Evolutionary conservation across 2,329 filamentous ascomycete genomes (phyloP).

Genomic region (Furcasterigmium furcatum): DNA sequence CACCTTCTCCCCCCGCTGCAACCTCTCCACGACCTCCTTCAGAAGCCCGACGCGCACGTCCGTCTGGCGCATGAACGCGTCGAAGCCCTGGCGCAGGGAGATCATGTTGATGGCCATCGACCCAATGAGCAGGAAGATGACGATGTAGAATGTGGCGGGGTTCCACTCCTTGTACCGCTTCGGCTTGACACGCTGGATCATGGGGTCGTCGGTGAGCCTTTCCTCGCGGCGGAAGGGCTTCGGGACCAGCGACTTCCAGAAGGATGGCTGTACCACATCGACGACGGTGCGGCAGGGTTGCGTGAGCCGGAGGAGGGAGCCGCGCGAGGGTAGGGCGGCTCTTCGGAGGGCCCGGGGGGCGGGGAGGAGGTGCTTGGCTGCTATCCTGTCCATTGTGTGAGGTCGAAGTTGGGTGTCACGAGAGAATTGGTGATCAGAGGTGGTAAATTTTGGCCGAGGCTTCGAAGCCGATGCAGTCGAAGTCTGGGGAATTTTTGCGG

Average conservation of each 20-base stretch:
- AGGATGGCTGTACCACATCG: constrained; percentile 48
- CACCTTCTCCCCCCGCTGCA: constrained; percentile 71
- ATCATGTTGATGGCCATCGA: constrained; percentile 96
- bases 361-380: too few relatives aligned
- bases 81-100: constrained; percentile 70
- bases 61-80: constrained; percentile 69
- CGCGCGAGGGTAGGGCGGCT: too few relatives aligned
- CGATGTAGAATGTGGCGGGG: constrained; percentile 77
- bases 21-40: constrained; percentile 68
- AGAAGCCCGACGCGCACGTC: constrained; percentile 76
- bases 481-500: too few relatives aligned
- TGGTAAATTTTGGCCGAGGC: too few relatives aligned
- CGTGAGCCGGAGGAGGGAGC: too few relatives aligned
- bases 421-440: too few relatives aligned
- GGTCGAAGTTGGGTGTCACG: too few relatives aligned
- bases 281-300: too few relatives aligned
- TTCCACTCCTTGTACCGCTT: constrained; percentile 66
- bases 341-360: too few relatives aligned
- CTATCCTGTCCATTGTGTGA: too few relatives aligned
- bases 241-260: constrained; percentile 70
- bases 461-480: too few relatives aligned
- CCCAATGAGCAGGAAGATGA: constrained; percentile 83
- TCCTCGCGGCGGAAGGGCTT: constrained; percentile 55
- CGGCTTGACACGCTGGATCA: constrained; percentile 27
- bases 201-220: constrained; percentile 24